Conservation (phyloP, 306 rosid species). For the Citrullus colocynthis region DNA sequence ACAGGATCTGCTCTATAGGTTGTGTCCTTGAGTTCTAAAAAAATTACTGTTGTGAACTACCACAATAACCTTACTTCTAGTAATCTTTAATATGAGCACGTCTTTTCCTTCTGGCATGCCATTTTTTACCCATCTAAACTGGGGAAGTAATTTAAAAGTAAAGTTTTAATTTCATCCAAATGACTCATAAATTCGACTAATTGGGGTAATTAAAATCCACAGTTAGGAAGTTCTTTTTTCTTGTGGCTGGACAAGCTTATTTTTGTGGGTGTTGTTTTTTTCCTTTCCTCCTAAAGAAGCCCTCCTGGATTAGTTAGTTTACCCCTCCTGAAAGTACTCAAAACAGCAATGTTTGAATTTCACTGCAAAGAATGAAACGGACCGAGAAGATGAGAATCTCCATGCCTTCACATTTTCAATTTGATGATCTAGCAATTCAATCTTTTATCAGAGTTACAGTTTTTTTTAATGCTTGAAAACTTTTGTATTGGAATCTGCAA, state of each 20-base stretch:
- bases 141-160: not conserved
- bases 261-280: not conserved
- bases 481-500: not conserved
- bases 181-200: not conserved
- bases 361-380: not conserved
- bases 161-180: not conserved
- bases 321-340: not conserved
- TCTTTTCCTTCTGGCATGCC: not conserved
- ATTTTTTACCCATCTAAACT: not conserved
- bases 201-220: not conserved
- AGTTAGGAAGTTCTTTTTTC: not conserved
- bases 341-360: not conserved
- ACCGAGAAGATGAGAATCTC: not conserved
- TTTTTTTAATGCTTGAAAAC: not conserved
- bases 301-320: not conserved
- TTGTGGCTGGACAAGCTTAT: not conserved
- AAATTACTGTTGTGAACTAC: not conserved
- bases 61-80: not conserved
- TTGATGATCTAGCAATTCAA: not conserved
- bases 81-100: not conserved
- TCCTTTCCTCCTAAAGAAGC: not conserved
- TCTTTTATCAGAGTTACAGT: not conserved
- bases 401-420: not conserved
- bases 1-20: too few species aligned
- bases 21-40: too few species aligned